These are phyloP conservation scores for Paracamarosporium sp. DNA, from an alignment of 2,329 filamentous ascomycete genomes.

Conservation along the genomic window DNA sequence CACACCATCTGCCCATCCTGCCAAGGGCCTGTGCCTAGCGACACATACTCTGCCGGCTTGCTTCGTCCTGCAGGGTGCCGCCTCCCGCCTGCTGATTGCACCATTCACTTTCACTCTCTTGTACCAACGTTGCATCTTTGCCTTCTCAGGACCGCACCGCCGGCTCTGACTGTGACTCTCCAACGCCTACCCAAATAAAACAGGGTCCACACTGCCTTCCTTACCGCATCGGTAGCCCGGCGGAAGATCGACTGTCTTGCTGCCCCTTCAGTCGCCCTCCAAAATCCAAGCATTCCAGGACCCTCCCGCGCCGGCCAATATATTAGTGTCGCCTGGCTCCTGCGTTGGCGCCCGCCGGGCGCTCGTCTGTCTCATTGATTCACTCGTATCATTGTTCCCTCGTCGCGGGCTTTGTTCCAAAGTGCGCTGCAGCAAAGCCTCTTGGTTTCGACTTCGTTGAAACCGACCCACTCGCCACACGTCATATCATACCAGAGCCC, in stretches of 20 bases:
- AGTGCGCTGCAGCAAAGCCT: neutral
- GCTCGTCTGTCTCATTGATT: slow-evolving; percentile 11
- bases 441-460: neutral
- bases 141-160: slow-evolving; percentile 21
- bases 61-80: slow-evolving; percentile 1
- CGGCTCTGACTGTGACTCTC: slow-evolving; percentile 12
- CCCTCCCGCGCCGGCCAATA: slow-evolving; percentile 41
- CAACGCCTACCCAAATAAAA: slow-evolving; percentile 24
- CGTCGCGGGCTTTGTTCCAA: neutral
- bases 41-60: slow-evolving; percentile 1
- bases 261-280: slow-evolving; percentile 36
- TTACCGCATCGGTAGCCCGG: slow-evolving; percentile 32
- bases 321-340: slow-evolving; percentile 32
- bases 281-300: slow-evolving; percentile 36
- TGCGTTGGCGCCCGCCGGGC: slow-evolving; percentile 25
- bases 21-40: slow-evolving; percentile 6
- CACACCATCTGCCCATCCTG: slow-evolving; percentile 8
- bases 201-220: slow-evolving; percentile 36
- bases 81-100: neutral
- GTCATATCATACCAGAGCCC: slow-evolving; percentile 26
- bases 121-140: slow-evolving; percentile 33
- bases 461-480: slow-evolving; percentile 26
- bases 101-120: slow-evolving; percentile 27
- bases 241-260: slow-evolving; percentile 41
- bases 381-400: slow-evolving; percentile 7